A percentile compares a stretch with the other conserved stretches of the same genome.
Evolutionary conservation across 1,139 yeast genomes (phyloP).

Genomic region (Geotrichum siamense): DNA sequence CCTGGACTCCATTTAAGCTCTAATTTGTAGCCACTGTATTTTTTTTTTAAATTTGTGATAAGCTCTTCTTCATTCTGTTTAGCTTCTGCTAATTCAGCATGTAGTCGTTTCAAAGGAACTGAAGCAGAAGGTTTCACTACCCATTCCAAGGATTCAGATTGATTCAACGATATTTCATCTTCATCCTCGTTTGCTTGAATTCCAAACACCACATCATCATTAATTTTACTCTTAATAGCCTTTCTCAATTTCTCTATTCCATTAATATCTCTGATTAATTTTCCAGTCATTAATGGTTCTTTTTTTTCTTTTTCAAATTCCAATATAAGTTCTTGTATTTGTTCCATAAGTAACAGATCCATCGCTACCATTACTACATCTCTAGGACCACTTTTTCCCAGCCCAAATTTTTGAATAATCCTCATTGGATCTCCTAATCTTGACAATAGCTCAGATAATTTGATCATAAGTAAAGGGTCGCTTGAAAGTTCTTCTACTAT

Average conservation of each 20-base stretch:
- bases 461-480: constrained; percentile 37
- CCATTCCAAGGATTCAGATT: constrained; percentile 10
- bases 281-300: constrained; percentile 12
- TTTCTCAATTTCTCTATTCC: constrained; percentile 24
- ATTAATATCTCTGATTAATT: constrained; percentile 20
- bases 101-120: constrained; percentile 23
- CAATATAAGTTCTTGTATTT: constrained; percentile 16
- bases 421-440: constrained; percentile 47
- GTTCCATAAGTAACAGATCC: constrained; percentile 33
- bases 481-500: constrained; percentile 50
- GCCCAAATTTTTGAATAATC: constrained; percentile 44
- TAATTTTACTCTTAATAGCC: constrained; percentile 29
- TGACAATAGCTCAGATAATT: constrained; percentile 30
- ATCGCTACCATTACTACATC: constrained; percentile 43
- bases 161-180: constrained; percentile 1
- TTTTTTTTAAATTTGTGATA: constrained; percentile 19
- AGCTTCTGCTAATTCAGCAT: constrained; percentile 15
- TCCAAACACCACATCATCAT: constrained; percentile 27
- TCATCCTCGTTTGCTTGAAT: constrained; percentile 3
- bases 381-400: constrained; percentile 41
- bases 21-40: constrained; percentile 22
- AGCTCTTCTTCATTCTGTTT: constrained; percentile 18
- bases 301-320: not conserved
- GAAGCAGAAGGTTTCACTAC: constrained; percentile 25
- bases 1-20: constrained; percentile 34